Percentiles rank a stretch among this genome's conserved stretches.
Conservation (phyloP, 2,329 filamentous ascomycete species). For the Cucurbitaria berberidis region DNA sequence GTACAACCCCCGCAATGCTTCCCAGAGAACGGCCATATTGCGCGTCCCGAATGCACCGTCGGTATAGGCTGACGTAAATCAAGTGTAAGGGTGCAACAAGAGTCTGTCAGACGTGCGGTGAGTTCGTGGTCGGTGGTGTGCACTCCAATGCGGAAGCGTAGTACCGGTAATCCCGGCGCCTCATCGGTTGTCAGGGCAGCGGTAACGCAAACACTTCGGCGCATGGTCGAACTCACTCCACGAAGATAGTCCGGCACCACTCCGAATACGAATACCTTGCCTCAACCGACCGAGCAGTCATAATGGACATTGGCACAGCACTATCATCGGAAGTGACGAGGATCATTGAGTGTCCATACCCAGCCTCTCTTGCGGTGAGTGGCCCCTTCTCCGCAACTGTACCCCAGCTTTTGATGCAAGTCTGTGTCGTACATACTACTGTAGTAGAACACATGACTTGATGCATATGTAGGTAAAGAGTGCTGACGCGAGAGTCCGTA, state of each 20-base stretch:
- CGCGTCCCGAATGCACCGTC: conserved; percentile 6
- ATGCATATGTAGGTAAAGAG: conserved; percentile 19
- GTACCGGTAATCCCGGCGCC: conserved; percentile 5
- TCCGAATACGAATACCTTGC: conserved; percentile 7
- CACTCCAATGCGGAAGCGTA: conserved; percentile 18
- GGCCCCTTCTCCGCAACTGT: conserved; percentile 13
- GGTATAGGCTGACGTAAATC: conserved; percentile 15
- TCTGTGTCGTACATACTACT: conserved; percentile 18
- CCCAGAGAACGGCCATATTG: conserved; percentile 3
- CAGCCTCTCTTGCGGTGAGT: conserved; percentile 58
- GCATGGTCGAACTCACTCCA: conserved; percentile 11
- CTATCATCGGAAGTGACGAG: conserved; percentile 54
- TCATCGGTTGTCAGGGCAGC: conserved; percentile 27
- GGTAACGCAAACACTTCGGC: conserved; percentile 18
- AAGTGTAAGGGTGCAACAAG: not conserved
- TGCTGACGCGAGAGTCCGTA: conserved; percentile 36
- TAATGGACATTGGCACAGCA: conserved; percentile 22
- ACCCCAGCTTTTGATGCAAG: conserved; percentile 11
- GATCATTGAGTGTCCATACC: conserved; percentile 57
- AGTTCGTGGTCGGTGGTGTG: conserved; percentile 6
- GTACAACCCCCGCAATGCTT: conserved; percentile 8
- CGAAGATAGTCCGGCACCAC: conserved; percentile 11
- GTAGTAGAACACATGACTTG: conserved; percentile 29
- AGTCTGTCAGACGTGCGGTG: not conserved
- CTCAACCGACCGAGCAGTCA: conserved; percentile 13